A percentile compares a stretch with the other conserved stretches of the same genome.
These are phyloP conservation scores for Amaranthus hypochondriacus DNA, from an alignment of 148 eudicot species.

Conservation along the genomic window DNA sequence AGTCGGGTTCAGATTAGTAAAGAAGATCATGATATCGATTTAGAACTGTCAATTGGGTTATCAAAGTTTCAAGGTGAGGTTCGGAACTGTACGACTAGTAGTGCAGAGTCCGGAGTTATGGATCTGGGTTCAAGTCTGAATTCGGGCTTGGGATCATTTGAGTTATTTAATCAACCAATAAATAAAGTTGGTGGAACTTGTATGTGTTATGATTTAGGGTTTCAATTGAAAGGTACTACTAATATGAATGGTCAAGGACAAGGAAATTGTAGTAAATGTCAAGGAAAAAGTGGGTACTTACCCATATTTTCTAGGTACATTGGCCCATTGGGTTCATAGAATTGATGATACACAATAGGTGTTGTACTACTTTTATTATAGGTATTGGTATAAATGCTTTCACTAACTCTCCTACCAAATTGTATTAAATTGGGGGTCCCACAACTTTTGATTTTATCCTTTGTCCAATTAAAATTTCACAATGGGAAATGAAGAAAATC, in stretches of 20 bases:
- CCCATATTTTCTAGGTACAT: constrained; percentile 19
- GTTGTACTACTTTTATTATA: neutral
- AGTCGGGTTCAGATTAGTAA: neutral
- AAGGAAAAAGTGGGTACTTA: constrained; percentile 23
- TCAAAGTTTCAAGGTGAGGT: constrained; percentile 30
- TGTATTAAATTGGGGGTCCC: constrained; percentile 25
- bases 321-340: constrained; percentile 17
- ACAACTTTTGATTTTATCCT: constrained; percentile 13
- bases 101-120: constrained; percentile 20
- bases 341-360: constrained; percentile 1
- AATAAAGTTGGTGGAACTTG: constrained; percentile 20
- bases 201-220: constrained; percentile 47
- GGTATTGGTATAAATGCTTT: constrained; percentile 22
- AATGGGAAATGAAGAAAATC: constrained; percentile 4
- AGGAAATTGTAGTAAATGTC: constrained; percentile 41
- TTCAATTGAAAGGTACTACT: constrained; percentile 5
- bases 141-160: constrained; percentile 6
- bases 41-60: constrained; percentile 65
- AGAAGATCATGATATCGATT: constrained; percentile 24
- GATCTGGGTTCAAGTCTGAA: constrained; percentile 18
- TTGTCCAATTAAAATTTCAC: neutral
- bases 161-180: neutral
- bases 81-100: constrained; percentile 19
- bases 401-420: constrained; percentile 15
- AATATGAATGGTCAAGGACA: constrained; percentile 23